These are phyloP conservation scores for Pyrenula aspistea DNA, from an alignment of 495 filamentous ascomycete genomes.

Conservation along the genomic window DNA sequence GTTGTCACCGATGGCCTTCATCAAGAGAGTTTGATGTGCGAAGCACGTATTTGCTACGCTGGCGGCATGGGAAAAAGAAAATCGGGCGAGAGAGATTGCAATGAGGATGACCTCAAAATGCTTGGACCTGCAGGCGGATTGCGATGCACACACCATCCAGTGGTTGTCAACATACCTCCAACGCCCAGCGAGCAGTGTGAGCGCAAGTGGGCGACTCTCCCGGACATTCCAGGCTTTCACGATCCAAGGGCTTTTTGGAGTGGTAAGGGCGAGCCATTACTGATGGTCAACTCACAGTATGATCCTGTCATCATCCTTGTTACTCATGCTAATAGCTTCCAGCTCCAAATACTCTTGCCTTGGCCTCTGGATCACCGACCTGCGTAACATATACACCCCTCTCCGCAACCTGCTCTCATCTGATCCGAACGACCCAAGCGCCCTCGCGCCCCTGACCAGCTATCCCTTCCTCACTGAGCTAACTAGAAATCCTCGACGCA, in stretches of 20 bases:
- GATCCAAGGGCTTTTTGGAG: conserved; percentile 29
- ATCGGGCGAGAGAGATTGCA: conserved; percentile 17
- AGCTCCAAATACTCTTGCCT: conserved; percentile 30
- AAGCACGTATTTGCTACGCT: conserved; percentile 23
- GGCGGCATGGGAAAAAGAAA: conserved; percentile 1
- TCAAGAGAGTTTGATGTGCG: conserved; percentile 25
- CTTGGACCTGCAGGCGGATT: conserved; percentile 20
- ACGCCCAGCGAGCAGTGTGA: conserved; percentile 27
- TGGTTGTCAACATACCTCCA: conserved; percentile 21
- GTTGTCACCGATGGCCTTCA: conserved; percentile 22
- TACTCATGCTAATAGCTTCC: background rate
- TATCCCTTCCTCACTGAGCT: conserved; percentile 25
- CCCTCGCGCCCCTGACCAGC: conserved; percentile 23
- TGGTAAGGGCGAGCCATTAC: conserved; percentile 24
- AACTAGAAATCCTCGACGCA: conserved; percentile 20
- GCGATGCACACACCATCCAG: conserved; percentile 17
- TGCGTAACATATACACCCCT: conserved; percentile 17
- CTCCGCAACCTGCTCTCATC: conserved; percentile 18
- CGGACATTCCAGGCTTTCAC: conserved; percentile 28
- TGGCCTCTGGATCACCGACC: conserved; percentile 27
- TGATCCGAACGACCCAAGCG: conserved; percentile 12
- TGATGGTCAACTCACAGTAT: conserved; percentile 28
- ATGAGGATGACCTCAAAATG: conserved; percentile 14
- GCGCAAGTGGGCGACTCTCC: conserved; percentile 14
- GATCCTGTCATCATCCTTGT: background rate